Percentiles rank a stretch among this genome's conserved stretches.
phyloP scores from a whole-genome alignment of 495 filamentous ascomycete genomes.

The Talaromyces adpressus region DNA sequence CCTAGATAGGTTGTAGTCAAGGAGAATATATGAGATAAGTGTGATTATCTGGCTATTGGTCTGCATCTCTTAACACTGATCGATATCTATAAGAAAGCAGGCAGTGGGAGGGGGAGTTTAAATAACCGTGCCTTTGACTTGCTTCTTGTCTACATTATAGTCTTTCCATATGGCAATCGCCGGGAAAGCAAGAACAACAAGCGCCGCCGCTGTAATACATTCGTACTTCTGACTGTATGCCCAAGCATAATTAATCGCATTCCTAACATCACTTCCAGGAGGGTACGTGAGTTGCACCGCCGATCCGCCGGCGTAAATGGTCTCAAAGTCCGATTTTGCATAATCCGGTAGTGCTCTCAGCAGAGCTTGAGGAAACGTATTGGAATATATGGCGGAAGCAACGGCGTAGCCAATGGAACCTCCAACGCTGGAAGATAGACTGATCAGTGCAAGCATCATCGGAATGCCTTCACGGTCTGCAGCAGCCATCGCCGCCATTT shows the following conservation, averaged over 20 bases:
- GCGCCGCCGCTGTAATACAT: slow-evolving; percentile 11
- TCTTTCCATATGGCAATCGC: slow-evolving; percentile 16
- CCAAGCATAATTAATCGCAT: slow-evolving; percentile 15
- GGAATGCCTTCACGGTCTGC: slow-evolving; percentile 52
- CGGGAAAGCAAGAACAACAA: slow-evolving; percentile 16
- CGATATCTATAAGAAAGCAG: too few relatives aligned
- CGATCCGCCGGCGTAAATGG: slow-evolving; percentile 5
- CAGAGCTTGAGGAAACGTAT: slow-evolving; percentile 51
- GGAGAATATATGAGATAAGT: too few relatives aligned
- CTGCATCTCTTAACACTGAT: too few relatives aligned
- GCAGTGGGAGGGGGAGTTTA: background rate
- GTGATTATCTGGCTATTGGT: too few relatives aligned
- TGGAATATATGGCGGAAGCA: slow-evolving; percentile 54
- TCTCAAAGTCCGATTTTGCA: background rate
- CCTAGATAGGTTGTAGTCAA: too few relatives aligned
- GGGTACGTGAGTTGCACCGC: slow-evolving; percentile 10
- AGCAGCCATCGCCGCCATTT: slow-evolving; percentile 63
- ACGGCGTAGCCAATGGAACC: slow-evolving; percentile 56
- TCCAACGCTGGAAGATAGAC: slow-evolving; percentile 54
- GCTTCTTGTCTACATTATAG: slow-evolving; percentile 16
- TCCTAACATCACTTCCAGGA: slow-evolving; percentile 3
- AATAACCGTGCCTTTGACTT: slow-evolving; percentile 15
- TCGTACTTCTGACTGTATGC: slow-evolving; percentile 13
- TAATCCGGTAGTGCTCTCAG: slow-evolving; percentile 1
- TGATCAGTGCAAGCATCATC: slow-evolving; percentile 50